These are phyloP conservation scores for Leucocoprinus leucothites DNA, from an alignment of 768 basidiomycete genomes.

Conservation along the genomic window DNA sequence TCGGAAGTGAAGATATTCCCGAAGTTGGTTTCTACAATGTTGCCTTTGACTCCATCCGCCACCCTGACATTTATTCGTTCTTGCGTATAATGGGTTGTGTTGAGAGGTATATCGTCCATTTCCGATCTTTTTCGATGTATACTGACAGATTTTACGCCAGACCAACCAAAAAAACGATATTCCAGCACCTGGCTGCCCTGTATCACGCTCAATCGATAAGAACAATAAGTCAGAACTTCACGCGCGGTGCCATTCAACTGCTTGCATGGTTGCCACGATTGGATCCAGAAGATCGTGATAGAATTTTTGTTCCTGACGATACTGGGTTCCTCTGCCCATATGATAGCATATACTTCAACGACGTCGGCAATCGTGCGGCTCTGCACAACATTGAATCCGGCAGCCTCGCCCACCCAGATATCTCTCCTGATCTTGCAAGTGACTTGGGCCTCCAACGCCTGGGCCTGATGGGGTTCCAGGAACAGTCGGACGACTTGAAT, in stretches of 20 bases:
- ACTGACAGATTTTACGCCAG: conserved; percentile 18
- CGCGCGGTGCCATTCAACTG: not conserved
- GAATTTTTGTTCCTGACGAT: conserved; percentile 34
- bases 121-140: not conserved
- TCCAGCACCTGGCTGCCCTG: conserved; percentile 19
- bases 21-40: conserved; percentile 26
- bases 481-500: conserved; percentile 15
- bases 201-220: not conserved
- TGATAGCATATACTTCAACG: conserved; percentile 34
- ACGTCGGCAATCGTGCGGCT: conserved; percentile 30
- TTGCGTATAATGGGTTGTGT: conserved; percentile 34
- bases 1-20: conserved; percentile 14
- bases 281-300: conserved; percentile 18
- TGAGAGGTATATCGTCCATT: conserved; percentile 27
- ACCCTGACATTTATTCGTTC: conserved; percentile 19
- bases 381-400: conserved; percentile 17
- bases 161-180: conserved; percentile 26
- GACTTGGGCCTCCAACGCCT: conserved; percentile 29
- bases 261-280: conserved; percentile 5
- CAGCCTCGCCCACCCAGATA: conserved; percentile 26
- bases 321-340: conserved; percentile 23
- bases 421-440: conserved; percentile 28
- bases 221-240: not conserved
- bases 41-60: conserved; percentile 15
- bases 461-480: conserved; percentile 29